Evolutionary conservation across 352 stramenopile genomes (phyloP).

Genomic region (Phytophthora meadii): DNA sequence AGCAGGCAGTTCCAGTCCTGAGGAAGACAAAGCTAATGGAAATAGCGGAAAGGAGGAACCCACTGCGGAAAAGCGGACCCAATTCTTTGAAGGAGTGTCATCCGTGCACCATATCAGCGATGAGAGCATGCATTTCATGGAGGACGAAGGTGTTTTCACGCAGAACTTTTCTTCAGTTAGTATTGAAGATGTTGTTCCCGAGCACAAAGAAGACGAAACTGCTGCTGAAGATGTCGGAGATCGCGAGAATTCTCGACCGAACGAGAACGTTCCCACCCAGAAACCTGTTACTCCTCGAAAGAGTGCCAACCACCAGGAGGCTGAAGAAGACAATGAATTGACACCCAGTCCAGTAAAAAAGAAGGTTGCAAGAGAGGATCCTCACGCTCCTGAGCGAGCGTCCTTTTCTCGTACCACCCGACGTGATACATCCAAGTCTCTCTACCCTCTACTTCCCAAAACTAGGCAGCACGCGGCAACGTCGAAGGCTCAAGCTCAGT

Average conservation of each 20-base stretch:
- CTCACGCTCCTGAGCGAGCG: slow-evolving; percentile 20
- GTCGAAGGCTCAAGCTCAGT: slow-evolving; percentile 54
- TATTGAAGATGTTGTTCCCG: slow-evolving; percentile 34
- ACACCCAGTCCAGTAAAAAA: slow-evolving; percentile 44
- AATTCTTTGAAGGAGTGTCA: slow-evolving; percentile 75
- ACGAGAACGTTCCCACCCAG: slow-evolving; percentile 8
- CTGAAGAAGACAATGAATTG: slow-evolving; percentile 25
- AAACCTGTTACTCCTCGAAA: slow-evolving; percentile 4
- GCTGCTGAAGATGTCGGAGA: neutral
- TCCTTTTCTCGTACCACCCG: slow-evolving; percentile 4
- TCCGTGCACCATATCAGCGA: slow-evolving; percentile 70
- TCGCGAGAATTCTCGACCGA: slow-evolving; percentile 12
- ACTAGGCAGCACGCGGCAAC: slow-evolving; percentile 25
- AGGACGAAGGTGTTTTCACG: slow-evolving; percentile 53
- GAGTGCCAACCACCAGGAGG: slow-evolving; percentile 39
- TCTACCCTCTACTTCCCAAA: slow-evolving; percentile 57
- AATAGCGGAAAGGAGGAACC: slow-evolving; percentile 2
- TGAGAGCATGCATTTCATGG: slow-evolving; percentile 68
- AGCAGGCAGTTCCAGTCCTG: slow-evolving; percentile 6
- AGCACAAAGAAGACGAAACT: slow-evolving; percentile 2
- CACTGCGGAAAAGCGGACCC: slow-evolving; percentile 1
- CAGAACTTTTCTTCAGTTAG: slow-evolving; percentile 57
- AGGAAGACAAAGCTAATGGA: slow-evolving; percentile 7
- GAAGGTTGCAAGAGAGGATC: slow-evolving; percentile 35
- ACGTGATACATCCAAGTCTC: slow-evolving; percentile 17